Base-by-base conservation (phyloP, 768 basidiomycete genomes). In the Dioszegia hungarica region DNA sequence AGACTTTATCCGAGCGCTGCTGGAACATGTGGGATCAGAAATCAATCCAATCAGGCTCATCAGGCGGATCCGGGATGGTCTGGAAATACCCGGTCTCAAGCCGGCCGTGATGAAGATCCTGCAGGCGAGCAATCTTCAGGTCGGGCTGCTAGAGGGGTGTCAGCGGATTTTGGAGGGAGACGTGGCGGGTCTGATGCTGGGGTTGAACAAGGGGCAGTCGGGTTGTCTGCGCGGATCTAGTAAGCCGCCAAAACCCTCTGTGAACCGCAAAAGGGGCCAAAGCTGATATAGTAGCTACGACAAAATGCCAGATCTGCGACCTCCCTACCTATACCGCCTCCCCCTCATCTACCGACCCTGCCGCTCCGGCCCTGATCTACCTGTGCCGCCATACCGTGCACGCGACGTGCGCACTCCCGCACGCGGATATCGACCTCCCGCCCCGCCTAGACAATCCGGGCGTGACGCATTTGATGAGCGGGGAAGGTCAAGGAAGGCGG, bases 21-120 rank as follows among this genome's bases (percentile, higher is more conserved):
- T 99, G 3, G 93, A 98, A 78, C 95, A 95, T 61, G 90, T 97
- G 43, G 93, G 94, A 22, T 86, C 91, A 1, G 92, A 97, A 66
- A 95, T 98, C 66, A 88, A 93, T 68, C 94, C 95, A 3, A 87
- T 98, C 54, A 84, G 91, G 1, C 81, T 99, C 51, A 94, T 99
- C 46, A 84, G 91, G 2, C 85, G 94, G 10, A 97, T 99, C 77
- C 87, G 88, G 78, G 91, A 98, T 64, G 93, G 95, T 1, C 80
- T 98, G 2, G 92, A 98, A 76, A 97, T 99, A 43, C 91, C 91
- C 0, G 94, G 94, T 0, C 80, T 99, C 57, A 93, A 95, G 73
- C 85, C 86, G 47, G 92, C 94, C 3, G 77, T 98, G 31, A 89
- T 98, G 79, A 98, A 95, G 82, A 97, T 99, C 52, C 78, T 99